A percentile compares a stretch with the other conserved stretches of the same genome.
phyloP scores from a whole-genome alignment of 108 stramenopile genomes.

The Fragilariopsis cylindrus region DNA sequence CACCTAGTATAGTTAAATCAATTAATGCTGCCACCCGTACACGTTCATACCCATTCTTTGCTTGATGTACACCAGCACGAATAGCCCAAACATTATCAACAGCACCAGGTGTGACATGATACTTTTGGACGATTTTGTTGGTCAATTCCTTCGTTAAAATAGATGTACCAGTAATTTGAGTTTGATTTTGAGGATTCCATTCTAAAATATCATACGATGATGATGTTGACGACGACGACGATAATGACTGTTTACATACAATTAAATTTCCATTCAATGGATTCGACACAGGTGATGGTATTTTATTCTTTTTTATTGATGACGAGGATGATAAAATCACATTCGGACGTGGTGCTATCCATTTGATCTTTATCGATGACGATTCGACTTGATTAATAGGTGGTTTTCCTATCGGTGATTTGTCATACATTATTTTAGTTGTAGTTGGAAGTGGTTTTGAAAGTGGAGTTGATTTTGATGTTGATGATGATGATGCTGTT shows the following conservation, averaged over 20 bases:
- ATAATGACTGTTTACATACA: constrained; percentile 25
- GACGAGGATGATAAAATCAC: constrained; percentile 2
- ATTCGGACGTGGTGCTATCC: constrained; percentile 10
- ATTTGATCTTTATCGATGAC: constrained; percentile 8
- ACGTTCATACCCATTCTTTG: constrained; percentile 34
- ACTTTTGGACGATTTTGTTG: constrained; percentile 45
- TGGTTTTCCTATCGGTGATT: constrained; percentile 35
- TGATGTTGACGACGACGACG: not conserved
- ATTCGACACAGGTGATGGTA: constrained; percentile 49
- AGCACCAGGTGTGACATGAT: constrained; percentile 40
- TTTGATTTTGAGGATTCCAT: constrained; percentile 52
- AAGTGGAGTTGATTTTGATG: constrained; percentile 2
- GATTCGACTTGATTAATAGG: constrained; percentile 23
- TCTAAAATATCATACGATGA: constrained; percentile 32
- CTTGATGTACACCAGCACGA: constrained; percentile 65
- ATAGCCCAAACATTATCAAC: constrained; percentile 57
- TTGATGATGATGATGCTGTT: not conserved
- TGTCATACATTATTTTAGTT: constrained; percentile 25
- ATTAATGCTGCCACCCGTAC: constrained; percentile 69
- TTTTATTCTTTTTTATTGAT: not conserved
- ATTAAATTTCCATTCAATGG: constrained; percentile 77
- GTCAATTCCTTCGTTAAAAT: constrained; percentile 60
- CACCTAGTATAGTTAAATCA: constrained; percentile 33
- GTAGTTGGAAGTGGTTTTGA: not conserved
- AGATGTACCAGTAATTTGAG: constrained; percentile 41